phyloP scores from a whole-genome alignment of 495 filamentous ascomycete species.

The Paragyromitra xinjiangensis region DNA sequence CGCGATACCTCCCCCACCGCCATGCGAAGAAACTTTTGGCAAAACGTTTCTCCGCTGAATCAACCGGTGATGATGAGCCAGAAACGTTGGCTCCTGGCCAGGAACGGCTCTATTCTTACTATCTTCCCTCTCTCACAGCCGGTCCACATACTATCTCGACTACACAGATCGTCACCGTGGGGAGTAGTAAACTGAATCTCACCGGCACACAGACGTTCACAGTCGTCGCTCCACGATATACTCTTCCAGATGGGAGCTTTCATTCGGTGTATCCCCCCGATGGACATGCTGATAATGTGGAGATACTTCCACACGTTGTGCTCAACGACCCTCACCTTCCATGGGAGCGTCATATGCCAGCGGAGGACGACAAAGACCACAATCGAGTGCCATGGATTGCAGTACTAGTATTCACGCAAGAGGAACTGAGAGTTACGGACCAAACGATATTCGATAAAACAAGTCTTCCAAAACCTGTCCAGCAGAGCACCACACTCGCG shows the following conservation, averaged over 20 bases:
- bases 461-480: not conserved
- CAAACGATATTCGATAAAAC: not conserved
- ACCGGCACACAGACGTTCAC: conserved; percentile 28
- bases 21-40: conserved; percentile 8
- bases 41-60: not conserved
- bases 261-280: conserved; percentile 53
- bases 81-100: not conserved
- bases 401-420: conserved; percentile 38
- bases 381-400: conserved; percentile 42
- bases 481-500: not conserved
- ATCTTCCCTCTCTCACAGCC: not conserved
- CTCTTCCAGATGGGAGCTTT: conserved; percentile 42
- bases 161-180: not conserved
- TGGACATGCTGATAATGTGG: conserved; percentile 42
- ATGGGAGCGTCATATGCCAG: conserved; percentile 49
- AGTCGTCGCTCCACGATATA: conserved; percentile 52
- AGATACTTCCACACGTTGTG: conserved; percentile 57
- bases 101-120: conserved; percentile 1
- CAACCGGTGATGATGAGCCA: not conserved
- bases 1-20: not conserved
- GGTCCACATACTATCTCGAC: not conserved
- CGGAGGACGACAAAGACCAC: conserved; percentile 8
- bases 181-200: not conserved
- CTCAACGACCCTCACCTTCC: conserved; percentile 57
- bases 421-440: conserved; percentile 1